phyloP scores from a whole-genome alignment of 331 rosid species.

The Phaseolus coccineus region DNA sequence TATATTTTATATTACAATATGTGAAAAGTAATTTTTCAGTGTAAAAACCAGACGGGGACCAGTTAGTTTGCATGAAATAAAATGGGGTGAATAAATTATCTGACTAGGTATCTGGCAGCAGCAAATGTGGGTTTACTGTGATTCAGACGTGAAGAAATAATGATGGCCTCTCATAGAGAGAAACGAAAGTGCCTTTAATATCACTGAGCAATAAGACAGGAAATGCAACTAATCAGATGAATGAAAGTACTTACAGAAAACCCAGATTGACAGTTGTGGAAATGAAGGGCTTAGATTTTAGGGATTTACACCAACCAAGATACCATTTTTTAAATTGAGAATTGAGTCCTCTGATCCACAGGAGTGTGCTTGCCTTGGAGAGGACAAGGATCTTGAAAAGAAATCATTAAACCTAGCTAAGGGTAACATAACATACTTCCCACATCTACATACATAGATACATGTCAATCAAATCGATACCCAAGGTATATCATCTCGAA shows the following conservation, averaged over 20 bases:
- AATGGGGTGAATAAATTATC: neutral
- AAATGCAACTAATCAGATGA: slow-evolving; percentile 47
- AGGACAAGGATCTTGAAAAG: slow-evolving; percentile 62
- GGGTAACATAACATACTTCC: neutral
- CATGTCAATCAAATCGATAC: slow-evolving; percentile 53
- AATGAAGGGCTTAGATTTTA: slow-evolving; percentile 45
- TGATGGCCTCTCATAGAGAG: slow-evolving; percentile 41
- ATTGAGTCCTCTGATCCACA: neutral
- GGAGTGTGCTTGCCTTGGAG: slow-evolving; percentile 40
- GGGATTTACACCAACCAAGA: slow-evolving; percentile 49
- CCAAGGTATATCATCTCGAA: slow-evolving; percentile 32
- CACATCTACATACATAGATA: slow-evolving; percentile 18
- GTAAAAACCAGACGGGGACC: slow-evolving; percentile 9
- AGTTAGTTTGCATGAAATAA: slow-evolving; percentile 21
- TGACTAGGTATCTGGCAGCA: slow-evolving; percentile 27
- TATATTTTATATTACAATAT: neutral
- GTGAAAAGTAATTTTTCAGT: neutral
- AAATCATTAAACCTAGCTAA: slow-evolving; percentile 51
- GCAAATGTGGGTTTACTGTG: slow-evolving; percentile 20
- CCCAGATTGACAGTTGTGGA: slow-evolving; percentile 67
- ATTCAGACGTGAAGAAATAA: slow-evolving; percentile 27
- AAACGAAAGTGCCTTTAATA: slow-evolving; percentile 51
- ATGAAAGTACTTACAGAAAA: slow-evolving; percentile 53
- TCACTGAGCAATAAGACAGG: slow-evolving; percentile 49
- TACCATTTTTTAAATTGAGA: neutral